Base-by-base conservation (phyloP, 108 stramenopile genomes). In the Parietichytrium sp. region DNA sequence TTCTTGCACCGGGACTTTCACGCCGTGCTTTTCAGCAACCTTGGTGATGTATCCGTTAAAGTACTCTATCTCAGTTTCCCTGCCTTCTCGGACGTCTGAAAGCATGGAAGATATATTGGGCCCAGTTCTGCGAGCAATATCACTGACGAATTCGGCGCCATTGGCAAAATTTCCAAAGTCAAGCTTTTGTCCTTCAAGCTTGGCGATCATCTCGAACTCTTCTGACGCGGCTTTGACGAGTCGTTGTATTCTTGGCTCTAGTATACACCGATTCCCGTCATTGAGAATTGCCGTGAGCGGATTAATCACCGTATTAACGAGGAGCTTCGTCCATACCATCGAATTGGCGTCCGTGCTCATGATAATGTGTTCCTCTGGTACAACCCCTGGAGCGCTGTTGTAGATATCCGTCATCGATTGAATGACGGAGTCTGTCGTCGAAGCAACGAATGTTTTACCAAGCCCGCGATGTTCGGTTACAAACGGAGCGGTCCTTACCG, bases 291-390 rank as follows among this genome's bases (percentile, higher is more conserved):
- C 61, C 13, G 61, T 72, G 38, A 72, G 38, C 13, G 61, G 61
- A 38, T 72, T 72, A 23, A 72, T 36, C 38, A 72, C 42, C 42
- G 61, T n/a, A 42, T 72, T 72, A n/a, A 25, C 61, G 33, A 72
- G 61, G 20, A 72, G 61, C 61, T 72, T 72, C n/a, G 61, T 72
- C 61, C 61, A 72, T 2, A 72, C 61, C 61, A 72, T 72, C 10
- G 61, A 72, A 6, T 15, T 23, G 15, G 45, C 61, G 20, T 72
- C 61, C 20, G 36, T 42, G 42, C 61, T 72, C 6, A 72, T n/a
- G 38, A 27, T 25, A 42, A 72, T 42, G 16, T 31, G 38, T 7
- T 3, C 52, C 15, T 53, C 52, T 29, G 6, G 2, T 15, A 0
- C 2, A 23, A 2, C 52, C 15, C 2, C 29, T 29, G 26, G 54